These are phyloP conservation scores for Penicillium thymicola DNA, from an alignment of 2,329 filamentous ascomycete genomes.

Conservation along the genomic window DNA sequence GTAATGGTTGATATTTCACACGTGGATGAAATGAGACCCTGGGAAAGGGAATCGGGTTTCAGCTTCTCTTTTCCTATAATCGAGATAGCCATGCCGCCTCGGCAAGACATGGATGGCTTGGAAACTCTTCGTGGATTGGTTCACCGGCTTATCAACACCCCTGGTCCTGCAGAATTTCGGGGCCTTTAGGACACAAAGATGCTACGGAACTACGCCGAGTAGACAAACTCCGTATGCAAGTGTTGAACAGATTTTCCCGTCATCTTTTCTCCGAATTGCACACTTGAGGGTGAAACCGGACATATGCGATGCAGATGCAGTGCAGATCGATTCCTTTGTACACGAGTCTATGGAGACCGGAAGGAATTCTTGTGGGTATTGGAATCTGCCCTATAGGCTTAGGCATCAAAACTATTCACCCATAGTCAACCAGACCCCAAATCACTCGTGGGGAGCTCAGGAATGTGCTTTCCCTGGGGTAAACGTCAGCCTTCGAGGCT, in stretches of 20 bases:
- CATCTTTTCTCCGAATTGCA: not conserved
- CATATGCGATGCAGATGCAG: conserved; percentile 7
- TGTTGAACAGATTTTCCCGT: not conserved
- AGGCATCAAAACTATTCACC: not conserved
- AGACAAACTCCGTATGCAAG: too few species aligned
- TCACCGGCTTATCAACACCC: conserved; percentile 10
- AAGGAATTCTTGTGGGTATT: conserved; percentile 10
- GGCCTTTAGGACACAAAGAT: not conserved
- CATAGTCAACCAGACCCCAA: not conserved
- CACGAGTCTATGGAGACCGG: conserved; percentile 11
- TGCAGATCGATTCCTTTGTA: conserved; percentile 18
- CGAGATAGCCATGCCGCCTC: not conserved
- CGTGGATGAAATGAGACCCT: not conserved
- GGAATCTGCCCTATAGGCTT: conserved; percentile 12
- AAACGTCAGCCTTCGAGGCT: conserved; percentile 4
- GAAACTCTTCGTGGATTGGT: conserved; percentile 4
- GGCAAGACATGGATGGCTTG: conserved; percentile 9
- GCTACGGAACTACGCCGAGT: not conserved
- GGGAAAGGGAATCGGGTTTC: not conserved
- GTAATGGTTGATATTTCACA: not conserved
- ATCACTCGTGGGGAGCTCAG: not conserved
- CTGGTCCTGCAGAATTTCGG: conserved; percentile 5
- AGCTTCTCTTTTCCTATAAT: conserved; percentile 1
- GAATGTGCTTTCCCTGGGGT: not conserved
- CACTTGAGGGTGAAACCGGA: not conserved